Base-by-base conservation (phyloP, 2,329 filamentous ascomycete species). In the Delphinella strobiligena region DNA sequence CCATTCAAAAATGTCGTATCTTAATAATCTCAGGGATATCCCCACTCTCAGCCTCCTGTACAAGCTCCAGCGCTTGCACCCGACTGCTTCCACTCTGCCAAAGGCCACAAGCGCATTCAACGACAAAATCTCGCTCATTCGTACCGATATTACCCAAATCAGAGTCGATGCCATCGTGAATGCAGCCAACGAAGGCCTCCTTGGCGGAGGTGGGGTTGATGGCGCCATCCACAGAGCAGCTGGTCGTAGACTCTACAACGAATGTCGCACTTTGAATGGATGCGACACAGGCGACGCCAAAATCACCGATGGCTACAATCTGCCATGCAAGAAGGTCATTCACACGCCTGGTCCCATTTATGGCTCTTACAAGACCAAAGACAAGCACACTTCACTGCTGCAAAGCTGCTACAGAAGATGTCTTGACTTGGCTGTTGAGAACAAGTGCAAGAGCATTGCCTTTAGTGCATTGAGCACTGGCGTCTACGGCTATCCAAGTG, bases 261-360 rank as follows among this genome's bases (percentile, higher is more conserved):
- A 91, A 63, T 95, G 89, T 60, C 60, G 64, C n/a, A 70, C 58
- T 0, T 68, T 95, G 2, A 56, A 69, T 35, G 83, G 86, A 37
- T 95, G 88, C 58, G 59, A 66, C 11, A 89, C 84, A 0, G 89
- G 91, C 37, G 67, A 73, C 18, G 83, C 87, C 18, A 89, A 89
- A 58, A 86, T 94, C 53, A 95, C 91, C 0, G 59, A 64, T 27
- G 89, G 78, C 7, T 87, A 91, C 60, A 53, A 75, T 0, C 66
- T 96, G 17, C 87, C 87, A 0, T 81, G 78, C 52, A 71, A 74
- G 42, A 78, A 82, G 47, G 74, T 96, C 49, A 93, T 96, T 40
- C 91, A 96, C 59, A 77, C 91, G 14, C 89, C 95, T 3, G 91
- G 91, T 0, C 91, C 91, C 0, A 61, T 93, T 19, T 95, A 88